Base-by-base conservation (phyloP, 768 basidiomycete genomes). In the Leccinum fibrillosum region DNA sequence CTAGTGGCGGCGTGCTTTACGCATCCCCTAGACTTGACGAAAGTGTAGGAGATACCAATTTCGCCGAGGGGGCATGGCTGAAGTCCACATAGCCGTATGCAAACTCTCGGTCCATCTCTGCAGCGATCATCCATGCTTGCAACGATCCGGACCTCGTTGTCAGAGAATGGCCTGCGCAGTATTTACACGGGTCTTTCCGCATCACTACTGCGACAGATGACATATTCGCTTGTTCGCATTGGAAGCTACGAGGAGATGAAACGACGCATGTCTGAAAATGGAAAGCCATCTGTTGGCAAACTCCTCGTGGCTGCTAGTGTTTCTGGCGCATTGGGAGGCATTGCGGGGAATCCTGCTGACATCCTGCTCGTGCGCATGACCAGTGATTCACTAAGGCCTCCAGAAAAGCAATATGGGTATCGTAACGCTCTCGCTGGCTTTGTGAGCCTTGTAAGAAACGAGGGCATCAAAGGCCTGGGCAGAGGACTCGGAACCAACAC, bases 121-220 rank as follows among this genome's bases (percentile, higher is more conserved):
- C 77, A 78, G 56, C 82, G 79, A 62, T 83, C 85, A 25, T 89
- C 89, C 5, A 89, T 85, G 69, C 64, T 89, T 57, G 75, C 77
- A 37, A 82, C 89, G 21, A 76, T 94, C 49, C 81, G 81, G 49
- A 75, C 75, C 55, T 89, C 92, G 15, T 74, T 94, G 34, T 73
- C 78, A 15, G 77, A 85, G 61, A 83, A 84, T 19, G 92, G 93
- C 61, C 68, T 92, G 61, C 80, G 80, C 56, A 89, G 90, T 60
- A 73, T 94, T 25, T 94, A 90, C 65, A 85, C 88, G 11, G 93
- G 93, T 23, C 80, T 94, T 34, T 85, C 86, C 5, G 92, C 92
- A 5, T 91, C 92, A 3, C 72, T 93, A 23, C 78, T 94, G 71
- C 82, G 93, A 53, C 93, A 95, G 74, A 93, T 94, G 92, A 86